Percentiles rank a stretch among this genome's conserved stretches.
These are phyloP conservation scores for Apiosordaria backusii DNA, from an alignment of 495 filamentous ascomycete species.

Conservation along the genomic window DNA sequence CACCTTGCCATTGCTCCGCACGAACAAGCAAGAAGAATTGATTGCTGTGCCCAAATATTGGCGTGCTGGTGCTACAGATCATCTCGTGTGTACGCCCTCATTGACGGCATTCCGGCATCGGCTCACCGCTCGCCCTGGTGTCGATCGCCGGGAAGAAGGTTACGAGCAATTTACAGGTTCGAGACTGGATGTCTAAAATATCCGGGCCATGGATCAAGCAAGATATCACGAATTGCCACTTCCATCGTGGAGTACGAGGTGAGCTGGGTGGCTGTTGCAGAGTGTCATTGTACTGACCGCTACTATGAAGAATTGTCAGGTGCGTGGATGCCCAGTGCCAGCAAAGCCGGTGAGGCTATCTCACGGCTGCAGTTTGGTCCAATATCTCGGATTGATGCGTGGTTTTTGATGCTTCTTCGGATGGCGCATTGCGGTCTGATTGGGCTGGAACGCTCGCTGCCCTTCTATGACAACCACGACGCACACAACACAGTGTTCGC, in stretches of 20 bases:
- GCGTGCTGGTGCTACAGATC: conserved; percentile 4
- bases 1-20: conserved; percentile 3
- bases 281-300: background rate
- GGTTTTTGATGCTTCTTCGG: conserved; percentile 8
- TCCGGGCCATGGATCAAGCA: background rate
- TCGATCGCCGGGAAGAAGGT: conserved; percentile 5
- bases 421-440: conserved; percentile 12
- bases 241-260: background rate
- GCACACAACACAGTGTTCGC: background rate
- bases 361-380: conserved; percentile 7
- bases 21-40: background rate
- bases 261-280: background rate
- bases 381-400: conserved; percentile 11
- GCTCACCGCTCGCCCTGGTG: background rate
- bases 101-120: conserved; percentile 10
- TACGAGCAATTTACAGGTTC: conserved; percentile 4
- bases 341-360: conserved; percentile 4
- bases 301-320: too few species aligned
- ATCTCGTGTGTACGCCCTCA: background rate
- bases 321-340: background rate
- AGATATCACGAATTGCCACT: background rate
- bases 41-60: background rate
- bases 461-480: too few species aligned
- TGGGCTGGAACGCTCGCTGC: conserved; percentile 11
- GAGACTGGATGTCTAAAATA: background rate